A percentile compares a stretch with the other conserved stretches of the same genome.
Conservation (phyloP, 306 rosid genomes). For the Vachellia pachyceras region DNA sequence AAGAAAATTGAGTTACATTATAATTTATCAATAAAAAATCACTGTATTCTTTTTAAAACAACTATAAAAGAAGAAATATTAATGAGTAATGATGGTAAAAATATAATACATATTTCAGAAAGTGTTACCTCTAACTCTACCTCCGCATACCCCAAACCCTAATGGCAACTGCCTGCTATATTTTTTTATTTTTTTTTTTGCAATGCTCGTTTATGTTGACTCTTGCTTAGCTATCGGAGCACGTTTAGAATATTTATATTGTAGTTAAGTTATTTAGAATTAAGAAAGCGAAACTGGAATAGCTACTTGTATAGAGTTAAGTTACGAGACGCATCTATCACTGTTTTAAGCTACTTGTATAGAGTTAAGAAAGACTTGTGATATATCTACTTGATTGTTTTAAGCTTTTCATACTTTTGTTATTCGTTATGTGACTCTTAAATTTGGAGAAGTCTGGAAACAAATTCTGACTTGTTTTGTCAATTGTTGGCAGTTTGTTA, state of each 20-base stretch:
- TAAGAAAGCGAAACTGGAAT: background rate
- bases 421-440: constrained; percentile 24
- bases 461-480: constrained; percentile 2
- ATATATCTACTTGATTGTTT: background rate
- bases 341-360: background rate
- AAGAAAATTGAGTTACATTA: background rate
- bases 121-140: background rate
- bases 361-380: background rate
- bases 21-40: background rate
- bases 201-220: background rate
- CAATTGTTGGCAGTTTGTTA: constrained; percentile 13
- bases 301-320: background rate
- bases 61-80: background rate
- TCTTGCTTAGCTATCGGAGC: background rate
- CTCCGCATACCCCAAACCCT: background rate
- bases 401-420: constrained; percentile 14
- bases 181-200: background rate
- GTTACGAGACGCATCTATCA: background rate
- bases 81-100: background rate
- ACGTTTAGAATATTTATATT: background rate
- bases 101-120: background rate
- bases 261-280: background rate
- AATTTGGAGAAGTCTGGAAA: constrained; percentile 19
- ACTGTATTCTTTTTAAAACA: too few species aligned
- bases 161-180: background rate